Conservation (phyloP, 176 grass and related monocot genomes). For the Triticum urartu region DNA sequence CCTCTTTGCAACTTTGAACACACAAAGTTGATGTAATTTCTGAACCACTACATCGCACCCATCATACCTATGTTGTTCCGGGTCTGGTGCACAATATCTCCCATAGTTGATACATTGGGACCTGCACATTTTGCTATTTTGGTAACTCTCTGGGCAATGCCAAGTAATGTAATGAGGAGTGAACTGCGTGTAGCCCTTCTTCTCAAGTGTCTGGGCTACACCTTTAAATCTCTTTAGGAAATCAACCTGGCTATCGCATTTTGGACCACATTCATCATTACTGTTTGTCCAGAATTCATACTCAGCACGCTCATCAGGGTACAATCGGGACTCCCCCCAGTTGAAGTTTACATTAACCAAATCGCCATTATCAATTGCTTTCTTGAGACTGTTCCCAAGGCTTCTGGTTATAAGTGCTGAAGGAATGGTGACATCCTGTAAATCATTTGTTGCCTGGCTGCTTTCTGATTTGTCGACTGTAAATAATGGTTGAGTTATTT, state of each 20-base stretch:
- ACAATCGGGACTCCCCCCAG: constrained; percentile 78
- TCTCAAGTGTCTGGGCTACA: too few species aligned
- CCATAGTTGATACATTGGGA: constrained; percentile 80
- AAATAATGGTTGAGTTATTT: constrained; percentile 63
- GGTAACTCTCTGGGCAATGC: constrained; percentile 56
- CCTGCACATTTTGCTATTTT: constrained; percentile 20
- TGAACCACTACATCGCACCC: constrained; percentile 86
- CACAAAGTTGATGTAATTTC: constrained; percentile 71
- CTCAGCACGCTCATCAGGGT: constrained; percentile 78
- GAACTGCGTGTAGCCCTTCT: too few species aligned
- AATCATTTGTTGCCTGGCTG: too few species aligned
- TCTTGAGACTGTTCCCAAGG: constrained; percentile 65
- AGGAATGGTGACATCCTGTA: constrained; percentile 41
- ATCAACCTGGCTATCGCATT: constrained; percentile 19
- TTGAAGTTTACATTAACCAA: constrained; percentile 88
- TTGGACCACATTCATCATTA: constrained; percentile 87
- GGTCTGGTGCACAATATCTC: constrained; percentile 78
- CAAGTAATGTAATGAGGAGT: too few species aligned
- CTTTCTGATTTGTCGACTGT: constrained; percentile 73
- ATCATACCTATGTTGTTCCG: constrained; percentile 84
- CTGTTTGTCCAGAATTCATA: constrained; percentile 89
- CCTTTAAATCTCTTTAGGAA: too few species aligned
- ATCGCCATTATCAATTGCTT: constrained; percentile 49
- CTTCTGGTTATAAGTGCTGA: constrained; percentile 70
- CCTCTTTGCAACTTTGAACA: constrained; percentile 68